Conservation (phyloP, 202 grass and related monocot genomes). For the Hordeum pubiflorum region DNA sequence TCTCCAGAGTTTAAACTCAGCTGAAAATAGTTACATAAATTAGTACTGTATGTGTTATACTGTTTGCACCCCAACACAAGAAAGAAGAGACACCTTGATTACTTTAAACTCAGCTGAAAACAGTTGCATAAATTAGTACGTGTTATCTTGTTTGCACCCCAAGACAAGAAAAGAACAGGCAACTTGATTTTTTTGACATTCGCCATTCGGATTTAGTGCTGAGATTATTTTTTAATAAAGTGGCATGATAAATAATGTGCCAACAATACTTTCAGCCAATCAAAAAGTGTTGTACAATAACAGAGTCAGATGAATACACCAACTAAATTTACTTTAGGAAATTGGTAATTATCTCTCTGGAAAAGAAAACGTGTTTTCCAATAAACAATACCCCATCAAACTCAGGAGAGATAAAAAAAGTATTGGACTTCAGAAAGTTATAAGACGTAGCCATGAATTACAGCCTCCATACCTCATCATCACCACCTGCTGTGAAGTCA, state of each 20-base stretch:
- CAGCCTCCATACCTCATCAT: slow-evolving; percentile 74
- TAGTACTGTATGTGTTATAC: not conserved
- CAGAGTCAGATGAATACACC: not conserved
- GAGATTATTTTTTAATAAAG: not conserved
- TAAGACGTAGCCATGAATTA: not conserved
- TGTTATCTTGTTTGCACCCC: not conserved
- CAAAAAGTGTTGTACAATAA: not conserved
- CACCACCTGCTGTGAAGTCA: slow-evolving; percentile 92
- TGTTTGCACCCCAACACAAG: not conserved
- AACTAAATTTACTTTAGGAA: not conserved
- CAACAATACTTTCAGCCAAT: not conserved
- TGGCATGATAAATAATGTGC: not conserved
- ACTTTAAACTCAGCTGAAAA: not conserved
- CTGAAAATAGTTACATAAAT: slow-evolving; percentile 41
- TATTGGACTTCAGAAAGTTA: not conserved
- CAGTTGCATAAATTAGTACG: no score
- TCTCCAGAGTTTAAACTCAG: slow-evolving; percentile 85
- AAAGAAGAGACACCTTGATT: not conserved
- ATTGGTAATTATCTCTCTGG: not conserved
- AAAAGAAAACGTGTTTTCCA: not conserved
- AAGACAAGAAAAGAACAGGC: not conserved
- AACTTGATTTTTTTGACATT: not conserved
- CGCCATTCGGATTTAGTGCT: not conserved
- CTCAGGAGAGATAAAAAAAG: not conserved
- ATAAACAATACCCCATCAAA: slow-evolving; percentile 19